Evolutionary conservation across 176 grass and related monocot species (phyloP), one percentile per base, ranked within the genome.

Genomic region (Phragmites australis): DNA sequence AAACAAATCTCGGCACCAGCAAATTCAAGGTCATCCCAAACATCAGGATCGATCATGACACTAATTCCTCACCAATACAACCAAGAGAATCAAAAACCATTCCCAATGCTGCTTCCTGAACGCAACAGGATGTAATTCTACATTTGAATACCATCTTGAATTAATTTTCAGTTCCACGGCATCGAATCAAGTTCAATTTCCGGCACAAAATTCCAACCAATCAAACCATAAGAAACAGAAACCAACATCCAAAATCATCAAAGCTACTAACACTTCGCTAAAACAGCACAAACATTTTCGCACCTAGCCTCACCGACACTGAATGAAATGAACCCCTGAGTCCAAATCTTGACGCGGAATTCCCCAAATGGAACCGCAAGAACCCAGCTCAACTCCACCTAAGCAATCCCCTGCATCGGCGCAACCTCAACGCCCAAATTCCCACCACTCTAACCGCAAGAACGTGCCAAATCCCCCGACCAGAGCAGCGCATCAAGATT

Each of bases 341-440:
- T 55, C 40, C n/a, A 63, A 23, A 81, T 72, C 23, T 87, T 55
- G 54, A 65, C 15, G n/a, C 25, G 48, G 10, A 70, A 64, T 83
- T 45, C 50, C 9, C 60, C 40, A 48, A 70, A 48, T 5, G 49
- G 22, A 55, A 18, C 54, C 51, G 55, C 32, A 19, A 68, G 31
- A 54, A 22, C 13, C 22, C 49, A 77, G 22, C 2, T 70, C 47
- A 43, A 70, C 46, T 52, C 29, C 46, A 46, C 17, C 18, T 13
- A 70, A 26, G 17, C 15, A 49, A 75, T 54, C 18, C n/a, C 43
- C 7, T 29, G n/a, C 37, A 52, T 5, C 43, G 3, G n/a, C 21
- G 4, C 57, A 78, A 79, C 26, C 51, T 75, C 26, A 51, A 67
- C 18, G 19, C 40, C 37, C 19, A 67, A 74, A 70, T 41, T 5